Conservation (phyloP, 805 yeast species). For the Lipomyces yamadae region DNA sequence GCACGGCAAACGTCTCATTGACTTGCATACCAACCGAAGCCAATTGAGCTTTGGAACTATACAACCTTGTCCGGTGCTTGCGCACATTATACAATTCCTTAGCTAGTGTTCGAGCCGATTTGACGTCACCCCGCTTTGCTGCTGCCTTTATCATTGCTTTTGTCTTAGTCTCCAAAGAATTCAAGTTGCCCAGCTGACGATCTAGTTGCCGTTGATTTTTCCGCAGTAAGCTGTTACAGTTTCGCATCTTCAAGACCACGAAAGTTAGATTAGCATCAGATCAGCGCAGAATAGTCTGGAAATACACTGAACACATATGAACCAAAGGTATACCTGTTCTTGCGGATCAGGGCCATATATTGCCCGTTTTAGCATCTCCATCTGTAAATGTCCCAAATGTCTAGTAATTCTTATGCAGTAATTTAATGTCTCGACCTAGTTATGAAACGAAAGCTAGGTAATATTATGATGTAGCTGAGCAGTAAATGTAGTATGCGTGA, state of each 20-base stretch:
- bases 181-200: constrained; percentile 67
- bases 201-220: constrained; percentile 86
- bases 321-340: constrained; percentile 62
- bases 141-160: constrained; percentile 73
- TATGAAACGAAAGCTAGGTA: neutral
- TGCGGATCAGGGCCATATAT: constrained; percentile 97
- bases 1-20: constrained; percentile 87
- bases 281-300: neutral
- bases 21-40: constrained; percentile 87
- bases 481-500: no score
- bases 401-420: neutral
- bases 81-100: constrained; percentile 75
- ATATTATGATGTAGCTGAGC: no score
- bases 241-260: constrained; percentile 53
- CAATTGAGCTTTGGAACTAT: constrained; percentile 81
- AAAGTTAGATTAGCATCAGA: neutral
- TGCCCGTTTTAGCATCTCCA: constrained; percentile 85
- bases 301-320: neutral
- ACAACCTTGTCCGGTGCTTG: constrained; percentile 73
- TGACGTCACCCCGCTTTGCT: constrained; percentile 75
- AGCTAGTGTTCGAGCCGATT: constrained; percentile 79
- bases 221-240: constrained; percentile 77
- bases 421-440: neutral
- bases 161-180: constrained; percentile 70
- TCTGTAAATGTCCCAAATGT: constrained; percentile 42